These are phyloP conservation scores for Russula sp. DNA, from an alignment of 768 basidiomycete species.

Conservation along the genomic window DNA sequence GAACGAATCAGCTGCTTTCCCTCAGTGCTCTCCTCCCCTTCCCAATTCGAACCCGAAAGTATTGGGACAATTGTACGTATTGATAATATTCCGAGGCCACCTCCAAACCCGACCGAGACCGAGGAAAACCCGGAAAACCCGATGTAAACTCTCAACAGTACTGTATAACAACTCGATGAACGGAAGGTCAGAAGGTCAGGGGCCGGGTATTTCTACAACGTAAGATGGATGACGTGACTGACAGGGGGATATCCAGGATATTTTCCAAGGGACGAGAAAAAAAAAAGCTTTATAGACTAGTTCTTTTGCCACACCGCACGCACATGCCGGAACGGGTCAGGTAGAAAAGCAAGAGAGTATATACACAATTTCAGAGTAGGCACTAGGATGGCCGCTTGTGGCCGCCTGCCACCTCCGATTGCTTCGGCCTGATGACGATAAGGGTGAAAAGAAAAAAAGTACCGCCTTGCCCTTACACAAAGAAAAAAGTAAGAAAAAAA, in stretches of 20 bases:
- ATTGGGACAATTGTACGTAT: too few species aligned
- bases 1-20: too few species aligned
- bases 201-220: too few species aligned
- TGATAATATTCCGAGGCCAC: too few species aligned
- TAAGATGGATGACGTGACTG: too few species aligned
- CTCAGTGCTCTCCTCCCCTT: too few species aligned
- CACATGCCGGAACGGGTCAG: background rate
- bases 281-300: background rate
- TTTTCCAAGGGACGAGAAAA: background rate
- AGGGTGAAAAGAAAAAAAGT: background rate
- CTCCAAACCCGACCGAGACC: too few species aligned
- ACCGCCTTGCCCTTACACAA: slow-evolving; percentile 4
- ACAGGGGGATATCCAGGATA: background rate
- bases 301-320: background rate
- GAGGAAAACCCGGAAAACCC: too few species aligned
- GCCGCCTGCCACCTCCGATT: background rate
- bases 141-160: too few species aligned
- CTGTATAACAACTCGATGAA: too few species aligned
- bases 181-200: too few species aligned
- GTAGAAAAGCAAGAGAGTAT: background rate
- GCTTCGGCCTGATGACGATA: slow-evolving; percentile 1
- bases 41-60: too few species aligned
- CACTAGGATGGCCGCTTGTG: background rate
- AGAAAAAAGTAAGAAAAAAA: background rate
- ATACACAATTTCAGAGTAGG: background rate